Evolutionary conservation across 371 early-diverging fungal species (phyloP), one percentile per base, ranked within the genome.

Genomic region (Phascolomyces articulosus): DNA sequence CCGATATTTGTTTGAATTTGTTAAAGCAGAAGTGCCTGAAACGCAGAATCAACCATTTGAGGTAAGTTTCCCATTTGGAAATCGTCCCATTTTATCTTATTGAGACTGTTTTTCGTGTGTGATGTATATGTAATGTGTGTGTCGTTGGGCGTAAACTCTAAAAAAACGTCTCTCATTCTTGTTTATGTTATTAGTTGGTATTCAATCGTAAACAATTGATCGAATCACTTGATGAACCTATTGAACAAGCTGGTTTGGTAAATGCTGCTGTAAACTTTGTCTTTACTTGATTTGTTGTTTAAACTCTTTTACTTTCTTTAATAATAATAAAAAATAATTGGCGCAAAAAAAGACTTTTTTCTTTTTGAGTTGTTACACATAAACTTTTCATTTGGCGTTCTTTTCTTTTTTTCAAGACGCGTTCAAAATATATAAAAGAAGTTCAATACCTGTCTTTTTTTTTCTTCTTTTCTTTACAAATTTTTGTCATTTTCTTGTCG

Each of bases 11-110:
- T 90, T 91, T 78, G 90, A 90, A 65, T 89, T 79, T 58, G 77
- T 91, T 59, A 90, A 90, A 66, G 74, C 87, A 9, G 78, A 84
- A 55, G 79, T 87, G 1, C 84, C 91, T 27, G 85, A 84, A 31
- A 87, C 91, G 3, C 69, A 79, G 24, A 72, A 70, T 10, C 84
- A 85, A 38, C 82, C 80, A 29, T 93, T 94, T 72, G 93, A 94
- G 77, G 91, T 91, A 77, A 66, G 64, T 62, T 16, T 53, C 1
- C 11, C 34, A 34, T 34, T 31, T 31, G 31, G 31, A n/a, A n/a
- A n/a, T n/a, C n/a, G n/a, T n/a, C n/a, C n/a, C n/a, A n/a, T n/a
- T n/a, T n/a, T n/a, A n/a, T n/a, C n/a, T n/a, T n/a, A n/a, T n/a
- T n/a, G n/a, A n/a, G n/a, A n/a, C n/a, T n/a, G n/a, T n/a, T n/a